These are phyloP conservation scores for Yamadazyma sp. DNA, from an alignment of 805 yeast species.

Conservation along the genomic window DNA sequence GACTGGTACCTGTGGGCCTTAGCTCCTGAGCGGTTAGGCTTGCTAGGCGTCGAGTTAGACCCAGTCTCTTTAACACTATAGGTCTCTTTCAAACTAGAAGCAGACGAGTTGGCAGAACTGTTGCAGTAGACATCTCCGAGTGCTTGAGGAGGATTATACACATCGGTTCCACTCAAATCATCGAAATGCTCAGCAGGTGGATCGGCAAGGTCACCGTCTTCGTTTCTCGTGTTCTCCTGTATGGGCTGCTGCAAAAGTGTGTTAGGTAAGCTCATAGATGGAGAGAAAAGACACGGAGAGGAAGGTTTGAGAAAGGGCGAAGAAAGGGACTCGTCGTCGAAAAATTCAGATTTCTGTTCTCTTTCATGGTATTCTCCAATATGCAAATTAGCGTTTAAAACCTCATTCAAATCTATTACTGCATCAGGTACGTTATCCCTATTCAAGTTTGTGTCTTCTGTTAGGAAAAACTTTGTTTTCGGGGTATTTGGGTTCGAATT, in stretches of 20 bases:
- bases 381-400: conserved; percentile 32
- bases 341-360: conserved; percentile 17
- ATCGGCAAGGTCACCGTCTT: conserved; percentile 13
- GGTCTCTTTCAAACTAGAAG: conserved; percentile 26
- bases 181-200: too few relatives aligned
- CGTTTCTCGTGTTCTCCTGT: conserved; percentile 22
- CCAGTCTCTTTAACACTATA: conserved; percentile 9
- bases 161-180: too few relatives aligned
- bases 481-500: conserved; percentile 16
- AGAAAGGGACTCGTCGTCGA: conserved; percentile 29
- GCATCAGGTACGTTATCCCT: conserved; percentile 38
- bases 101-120: conserved; percentile 35
- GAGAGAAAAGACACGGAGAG: conserved; percentile 16
- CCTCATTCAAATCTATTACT: conserved; percentile 41
- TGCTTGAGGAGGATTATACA: conserved; percentile 26
- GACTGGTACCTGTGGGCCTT: conserved; percentile 48
- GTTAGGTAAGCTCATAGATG: conserved; percentile 17
- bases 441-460: conserved; percentile 29
- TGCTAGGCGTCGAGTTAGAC: conserved; percentile 22
- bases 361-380: conserved; percentile 22
- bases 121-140: conserved; percentile 24
- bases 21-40: conserved; percentile 30
- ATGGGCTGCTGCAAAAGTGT: conserved; percentile 31
- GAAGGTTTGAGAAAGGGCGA: conserved; percentile 29
- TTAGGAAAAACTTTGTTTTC: conserved; percentile 27